Conservation (phyloP, 768 basidiomycete genomes). For the Kwoniella europaea region DNA sequence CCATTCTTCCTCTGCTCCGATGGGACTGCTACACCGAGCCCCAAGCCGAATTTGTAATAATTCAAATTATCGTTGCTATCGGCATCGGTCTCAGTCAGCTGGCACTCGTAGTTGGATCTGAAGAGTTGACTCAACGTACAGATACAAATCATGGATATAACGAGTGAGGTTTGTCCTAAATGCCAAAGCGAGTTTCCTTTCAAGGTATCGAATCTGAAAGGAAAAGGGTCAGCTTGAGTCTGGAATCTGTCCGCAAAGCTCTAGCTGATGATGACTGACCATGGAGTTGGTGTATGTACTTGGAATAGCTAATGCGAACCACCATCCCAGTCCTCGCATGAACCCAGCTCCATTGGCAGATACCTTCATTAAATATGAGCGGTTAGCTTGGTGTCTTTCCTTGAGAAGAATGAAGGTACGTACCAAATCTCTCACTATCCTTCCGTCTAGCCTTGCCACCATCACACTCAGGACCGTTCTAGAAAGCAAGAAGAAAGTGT, state of each 20-base stretch:
- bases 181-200: constrained; percentile 79
- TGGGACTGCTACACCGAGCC: constrained; percentile 45
- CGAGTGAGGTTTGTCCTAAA: constrained; percentile 85
- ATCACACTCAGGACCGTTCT: constrained; percentile 85
- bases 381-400: not conserved
- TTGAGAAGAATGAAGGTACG: constrained; percentile 24
- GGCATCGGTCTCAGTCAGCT: constrained; percentile 23
- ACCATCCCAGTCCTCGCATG: constrained; percentile 75
- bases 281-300: constrained; percentile 95
- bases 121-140: constrained; percentile 64
- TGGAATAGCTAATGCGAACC: constrained; percentile 89
- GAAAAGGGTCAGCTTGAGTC: constrained; percentile 3
- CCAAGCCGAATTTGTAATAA: constrained; percentile 59
- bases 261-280: constrained; percentile 61
- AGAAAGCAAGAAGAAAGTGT: constrained; percentile 82
- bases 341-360: constrained; percentile 86
- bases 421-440: constrained; percentile 84
- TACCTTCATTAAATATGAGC: constrained; percentile 60
- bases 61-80: constrained; percentile 58
- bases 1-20: constrained; percentile 13
- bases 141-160: constrained; percentile 89
- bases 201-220: constrained; percentile 81
- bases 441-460: constrained; percentile 85
- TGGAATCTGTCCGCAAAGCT: not conserved
- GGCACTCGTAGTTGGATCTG: not conserved